Percentiles rank a stretch among this genome's conserved stretches.
These are phyloP conservation scores for Boletellus emodensis DNA, from an alignment of 768 basidiomycete genomes.

Conservation along the genomic window DNA sequence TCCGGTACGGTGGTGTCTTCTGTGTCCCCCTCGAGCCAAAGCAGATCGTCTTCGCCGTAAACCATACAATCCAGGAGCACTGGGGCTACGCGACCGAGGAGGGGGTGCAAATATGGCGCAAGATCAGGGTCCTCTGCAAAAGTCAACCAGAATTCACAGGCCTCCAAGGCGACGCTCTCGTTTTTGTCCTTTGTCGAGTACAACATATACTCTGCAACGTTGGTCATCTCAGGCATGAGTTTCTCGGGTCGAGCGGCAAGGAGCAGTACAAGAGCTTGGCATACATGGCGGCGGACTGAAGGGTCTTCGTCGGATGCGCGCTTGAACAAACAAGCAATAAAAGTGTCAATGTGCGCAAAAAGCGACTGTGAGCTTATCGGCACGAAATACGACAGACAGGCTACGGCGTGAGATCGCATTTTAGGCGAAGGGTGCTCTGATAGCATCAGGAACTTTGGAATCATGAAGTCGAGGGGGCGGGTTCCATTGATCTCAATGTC, in stretches of 20 bases:
- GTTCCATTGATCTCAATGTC: constrained; percentile 91
- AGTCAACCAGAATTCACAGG: constrained; percentile 99
- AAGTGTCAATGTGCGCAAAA: constrained; percentile 85
- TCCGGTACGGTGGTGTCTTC: constrained; percentile 91
- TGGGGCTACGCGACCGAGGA: constrained; percentile 88
- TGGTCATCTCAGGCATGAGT: constrained; percentile 91
- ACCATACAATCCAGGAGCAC: constrained; percentile 97
- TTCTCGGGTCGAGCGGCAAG: constrained; percentile 93
- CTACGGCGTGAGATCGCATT: constrained; percentile 90
- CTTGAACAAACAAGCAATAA: constrained; percentile 91
- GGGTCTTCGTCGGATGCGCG: constrained; percentile 91
- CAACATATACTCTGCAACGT: constrained; percentile 98
- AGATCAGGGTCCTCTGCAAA: constrained; percentile 95
- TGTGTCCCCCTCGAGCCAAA: constrained; percentile 89
- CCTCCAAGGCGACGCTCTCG: constrained; percentile 94
- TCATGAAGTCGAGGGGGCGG: constrained; percentile 93
- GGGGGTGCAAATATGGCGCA: constrained; percentile 76
- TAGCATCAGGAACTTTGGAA: constrained; percentile 89
- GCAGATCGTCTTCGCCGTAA: constrained; percentile 93
- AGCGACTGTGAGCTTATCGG: constrained; percentile 84
- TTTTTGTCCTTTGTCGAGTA: constrained; percentile 98
- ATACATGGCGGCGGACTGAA: constrained; percentile 93
- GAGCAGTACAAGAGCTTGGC: constrained; percentile 90
- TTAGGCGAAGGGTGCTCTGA: constrained; percentile 82
- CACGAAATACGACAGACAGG: constrained; percentile 92